Base-by-base conservation (phyloP, 2,329 filamentous ascomycete genomes). In the Fusarium setosum region DNA sequence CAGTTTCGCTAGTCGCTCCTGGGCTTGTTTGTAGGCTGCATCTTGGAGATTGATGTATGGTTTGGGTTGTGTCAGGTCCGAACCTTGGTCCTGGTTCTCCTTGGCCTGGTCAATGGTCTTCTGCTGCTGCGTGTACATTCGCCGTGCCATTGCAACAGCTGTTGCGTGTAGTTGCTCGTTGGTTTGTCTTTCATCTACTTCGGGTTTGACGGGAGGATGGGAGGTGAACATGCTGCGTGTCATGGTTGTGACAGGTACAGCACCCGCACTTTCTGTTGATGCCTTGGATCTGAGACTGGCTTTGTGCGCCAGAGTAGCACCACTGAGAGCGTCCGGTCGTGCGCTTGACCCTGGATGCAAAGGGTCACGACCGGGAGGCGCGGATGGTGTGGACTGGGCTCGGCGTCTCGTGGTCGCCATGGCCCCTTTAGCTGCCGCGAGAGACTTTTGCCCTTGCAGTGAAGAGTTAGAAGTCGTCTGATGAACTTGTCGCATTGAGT, bases 111-210 rank as follows among this genome's bases (percentile, higher is more conserved):
- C 85, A 2, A 86, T 81, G 61, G 84, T 84, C 61, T 85, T 86
- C 63, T 92, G 88, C 68, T 93, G 90, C 31, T 87, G 82, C 11
- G 83, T 86, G 74, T 94, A 97, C 89, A 97, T 95, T 69, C 91
- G 88, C 77, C 90, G 92, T 7, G 94, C 94, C 93, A 97, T 97
- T 11, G 92, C 92, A 4, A 97, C 82, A 3, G 94, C 93, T 18
- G 93, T 95, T 26, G 93, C 92, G 65, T 90, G 91, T 4, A 97
- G 81, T 5, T 89, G 88, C 67, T 93, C 91, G 41, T 90, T 86
- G 58, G 86, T 88, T 62, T 86, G 89, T 75, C 89, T 86, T 72
- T 97, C 93, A 37, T 96, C 90, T 0, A 88, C 80, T 72, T 96
- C 92, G 3, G 86, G 81, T 23, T 87, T 84, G 4, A 96, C 87